Evolutionary conservation across 202 grass and related monocot genomes (phyloP).

Genomic region (Eragrostis tef): DNA sequence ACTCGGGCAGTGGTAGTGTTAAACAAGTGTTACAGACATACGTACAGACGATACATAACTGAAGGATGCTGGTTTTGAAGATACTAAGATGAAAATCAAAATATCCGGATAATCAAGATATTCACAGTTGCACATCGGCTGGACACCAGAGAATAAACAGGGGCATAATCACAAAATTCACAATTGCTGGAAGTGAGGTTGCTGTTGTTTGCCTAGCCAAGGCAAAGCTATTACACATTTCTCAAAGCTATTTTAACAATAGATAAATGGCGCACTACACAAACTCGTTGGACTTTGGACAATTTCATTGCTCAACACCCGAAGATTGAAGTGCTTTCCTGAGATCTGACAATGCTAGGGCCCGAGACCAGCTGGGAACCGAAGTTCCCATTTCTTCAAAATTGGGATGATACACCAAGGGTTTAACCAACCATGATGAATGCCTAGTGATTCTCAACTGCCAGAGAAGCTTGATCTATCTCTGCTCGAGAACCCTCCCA

Average conservation of each 20-base stretch:
- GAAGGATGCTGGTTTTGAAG: neutral
- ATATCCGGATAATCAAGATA: neutral
- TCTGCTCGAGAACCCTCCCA: conserved; percentile 86
- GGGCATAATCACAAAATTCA: conserved; percentile 58
- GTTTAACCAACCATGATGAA: conserved; percentile 35
- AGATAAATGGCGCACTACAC: conserved; percentile 49
- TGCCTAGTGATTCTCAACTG: conserved; percentile 52
- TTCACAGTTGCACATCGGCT: neutral
- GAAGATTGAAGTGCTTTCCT: conserved; percentile 7
- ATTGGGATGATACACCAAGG: conserved; percentile 44
- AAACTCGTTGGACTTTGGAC: conserved; percentile 37
- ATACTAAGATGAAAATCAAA: neutral
- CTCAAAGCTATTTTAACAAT: conserved; percentile 50
- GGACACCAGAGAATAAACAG: neutral
- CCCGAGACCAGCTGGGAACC: conserved; percentile 33
- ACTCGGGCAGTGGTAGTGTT: no score
- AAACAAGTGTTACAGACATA: no score
- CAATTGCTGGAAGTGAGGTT: conserved; percentile 53
- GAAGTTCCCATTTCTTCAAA: conserved; percentile 52
- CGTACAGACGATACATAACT: neutral
- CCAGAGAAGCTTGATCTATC: conserved; percentile 66
- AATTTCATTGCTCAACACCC: conserved; percentile 31
- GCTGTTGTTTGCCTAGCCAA: conserved; percentile 31
- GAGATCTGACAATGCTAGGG: conserved; percentile 11
- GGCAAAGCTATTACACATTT: conserved; percentile 48